A percentile compares a stretch with the other conserved stretches of the same genome.
These are phyloP conservation scores for Barbarea vulgaris DNA, from an alignment of 345 rosid genomes.

Conservation along the genomic window DNA sequence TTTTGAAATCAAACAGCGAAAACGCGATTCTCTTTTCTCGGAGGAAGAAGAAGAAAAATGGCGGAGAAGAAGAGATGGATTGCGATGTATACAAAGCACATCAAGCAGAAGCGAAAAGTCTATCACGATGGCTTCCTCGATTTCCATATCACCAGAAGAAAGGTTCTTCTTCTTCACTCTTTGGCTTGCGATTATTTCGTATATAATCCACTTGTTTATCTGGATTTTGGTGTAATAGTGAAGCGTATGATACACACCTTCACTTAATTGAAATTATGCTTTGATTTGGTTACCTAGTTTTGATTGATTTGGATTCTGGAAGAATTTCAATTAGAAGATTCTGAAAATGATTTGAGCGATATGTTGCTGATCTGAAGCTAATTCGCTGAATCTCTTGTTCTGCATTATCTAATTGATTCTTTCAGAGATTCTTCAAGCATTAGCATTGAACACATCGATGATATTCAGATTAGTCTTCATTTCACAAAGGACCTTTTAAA, in stretches of 20 bases:
- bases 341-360: neutral
- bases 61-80: conserved; percentile 64
- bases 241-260: neutral
- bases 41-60: conserved; percentile 34
- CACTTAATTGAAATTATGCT: neutral
- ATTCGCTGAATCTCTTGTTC: no score
- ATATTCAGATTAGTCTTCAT: neutral
- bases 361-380: no score
- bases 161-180: conserved; percentile 45
- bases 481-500: no score
- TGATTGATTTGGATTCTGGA: neutral
- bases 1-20: conserved; percentile 9
- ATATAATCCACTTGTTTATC: neutral
- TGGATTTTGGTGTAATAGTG: neutral
- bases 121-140: conserved; percentile 81
- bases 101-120: conserved; percentile 78
- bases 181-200: neutral
- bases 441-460: no score
- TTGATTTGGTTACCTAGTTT: neutral
- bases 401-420: no score
- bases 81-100: conserved; percentile 81
- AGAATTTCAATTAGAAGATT: neutral
- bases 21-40: neutral
- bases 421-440: no score
- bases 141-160: conserved; percentile 50